These are phyloP conservation scores for Cyberlindnera japonica DNA, from an alignment of 805 yeast species.

Conservation along the genomic window DNA sequence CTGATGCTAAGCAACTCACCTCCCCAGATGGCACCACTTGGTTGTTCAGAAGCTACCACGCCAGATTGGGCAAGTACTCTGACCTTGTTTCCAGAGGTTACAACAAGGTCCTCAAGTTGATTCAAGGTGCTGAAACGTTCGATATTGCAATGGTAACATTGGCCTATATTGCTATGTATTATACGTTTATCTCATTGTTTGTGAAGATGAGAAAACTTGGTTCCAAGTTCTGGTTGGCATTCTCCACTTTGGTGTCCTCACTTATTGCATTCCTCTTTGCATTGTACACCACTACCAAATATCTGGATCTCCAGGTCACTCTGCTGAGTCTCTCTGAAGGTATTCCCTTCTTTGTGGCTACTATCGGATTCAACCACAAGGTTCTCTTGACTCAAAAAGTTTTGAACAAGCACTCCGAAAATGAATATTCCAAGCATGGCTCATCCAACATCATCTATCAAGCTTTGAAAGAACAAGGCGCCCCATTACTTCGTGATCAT, in stretches of 20 bases:
- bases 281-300: constrained; percentile 53
- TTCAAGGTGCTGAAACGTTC: constrained; percentile 75
- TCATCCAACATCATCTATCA: constrained; percentile 33
- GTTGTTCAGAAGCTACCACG: constrained; percentile 53
- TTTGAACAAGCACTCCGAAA: constrained; percentile 30
- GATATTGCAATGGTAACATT: constrained; percentile 75
- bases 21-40: constrained; percentile 48
- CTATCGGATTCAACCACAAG: constrained; percentile 88
- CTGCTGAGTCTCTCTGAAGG: constrained; percentile 82
- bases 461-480: constrained; percentile 35
- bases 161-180: constrained; percentile 86
- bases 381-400: constrained; percentile 65
- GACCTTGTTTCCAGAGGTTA: constrained; percentile 44
- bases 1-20: constrained; percentile 14
- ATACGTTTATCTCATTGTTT: constrained; percentile 72
- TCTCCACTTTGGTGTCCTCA: constrained; percentile 74
- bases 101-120: constrained; percentile 39
- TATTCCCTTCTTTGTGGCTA: constrained; percentile 86
- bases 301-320: constrained; percentile 60
- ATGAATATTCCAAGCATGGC: constrained; percentile 31
- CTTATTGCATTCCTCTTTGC: constrained; percentile 83
- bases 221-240: constrained; percentile 83
- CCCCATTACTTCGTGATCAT: constrained; percentile 61
- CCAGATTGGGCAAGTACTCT: constrained; percentile 52
- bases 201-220: constrained; percentile 73